Base-by-base conservation (phyloP, 2,329 filamentous ascomycete species). In the Thielaviopsis populi region DNA sequence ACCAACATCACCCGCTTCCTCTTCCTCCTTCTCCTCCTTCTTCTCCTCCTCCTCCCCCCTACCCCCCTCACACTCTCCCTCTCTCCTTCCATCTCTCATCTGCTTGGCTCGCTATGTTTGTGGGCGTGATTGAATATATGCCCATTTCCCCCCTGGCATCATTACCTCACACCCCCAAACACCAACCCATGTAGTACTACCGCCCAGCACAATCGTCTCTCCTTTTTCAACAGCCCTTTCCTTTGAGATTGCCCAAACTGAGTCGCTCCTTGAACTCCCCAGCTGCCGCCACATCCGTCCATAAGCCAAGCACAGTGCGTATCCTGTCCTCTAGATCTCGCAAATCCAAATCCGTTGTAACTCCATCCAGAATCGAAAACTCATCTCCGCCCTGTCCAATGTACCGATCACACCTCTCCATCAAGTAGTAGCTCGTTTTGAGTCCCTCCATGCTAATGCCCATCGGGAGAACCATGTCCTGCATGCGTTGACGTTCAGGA, bases 401-500 rank as follows among this genome's bases (percentile, higher is more conserved):
- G 27, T 63, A 63, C 17, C 7, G 24, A 11, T 63, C 48, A 27
- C 41, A 63, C 11, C 37, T 30, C 6, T 7, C 37, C n/a, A 40
- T 42, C 37, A n/a, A 19, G 10, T 42, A 19, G 50, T 63, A 61
- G 40, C 11, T 19, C 37, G 17, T n/a, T 48, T n/a, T 42, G 50
- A 43, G n/a, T 17, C 37, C 19, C 7, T 42, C 22, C 22, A 63
- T 43, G 15, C 48, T 58, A 11, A 63, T 41, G n/a, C 15, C 27
- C 19, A 42, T 5, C 2, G 33, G 10, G 22, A 63, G 5, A 19
- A 46, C 33, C 22, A 68, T 27, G 37, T 63, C 59, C 48, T 68
- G 66, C 7, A 68, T 69, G 53, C 67, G 50, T 33, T 69, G 59
- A 3, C 61, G 48, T 30, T 13, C 61, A 22, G 71, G 66, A n/a